Evolutionary conservation across 345 rosid genomes (phyloP).

Genomic region (Dimocarpus longan): DNA sequence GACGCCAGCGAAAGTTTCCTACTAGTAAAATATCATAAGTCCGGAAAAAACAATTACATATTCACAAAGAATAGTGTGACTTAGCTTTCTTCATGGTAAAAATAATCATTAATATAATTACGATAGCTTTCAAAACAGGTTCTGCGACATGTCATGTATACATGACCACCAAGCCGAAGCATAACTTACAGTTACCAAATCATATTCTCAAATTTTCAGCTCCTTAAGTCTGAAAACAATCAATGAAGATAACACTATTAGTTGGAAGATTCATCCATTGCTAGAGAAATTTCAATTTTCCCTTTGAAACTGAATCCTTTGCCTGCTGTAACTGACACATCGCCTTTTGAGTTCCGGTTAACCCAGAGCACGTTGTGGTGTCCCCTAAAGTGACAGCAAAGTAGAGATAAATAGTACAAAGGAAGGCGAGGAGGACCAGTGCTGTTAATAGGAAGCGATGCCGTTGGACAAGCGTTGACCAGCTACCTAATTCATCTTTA

Average conservation of each 20-base stretch:
- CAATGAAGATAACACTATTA: neutral
- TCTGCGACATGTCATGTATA: neutral
- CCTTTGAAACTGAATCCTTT: conserved; percentile 46
- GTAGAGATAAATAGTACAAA: conserved; percentile 89
- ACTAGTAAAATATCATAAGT: too few species aligned
- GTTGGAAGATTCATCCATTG: neutral
- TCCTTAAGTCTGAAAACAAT: neutral
- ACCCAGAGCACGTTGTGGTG: conserved; percentile 62
- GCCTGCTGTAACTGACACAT: conserved; percentile 58
- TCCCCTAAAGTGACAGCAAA: conserved; percentile 86
- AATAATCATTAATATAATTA: neutral
- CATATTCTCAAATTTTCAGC: neutral
- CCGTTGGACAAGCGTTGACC: conserved; percentile 65
- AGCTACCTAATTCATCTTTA: conserved; percentile 83
- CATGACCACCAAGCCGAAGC: neutral
- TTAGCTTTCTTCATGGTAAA: neutral
- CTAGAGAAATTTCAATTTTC: conserved; percentile 61
- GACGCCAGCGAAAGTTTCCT: too few species aligned
- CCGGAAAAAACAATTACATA: neutral
- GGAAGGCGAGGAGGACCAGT: conserved; percentile 66
- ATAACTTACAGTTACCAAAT: neutral
- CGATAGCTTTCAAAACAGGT: neutral
- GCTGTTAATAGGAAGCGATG: conserved; percentile 92
- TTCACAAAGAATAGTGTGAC: neutral
- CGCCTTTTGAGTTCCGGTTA: conserved; percentile 61